Base-by-base conservation (phyloP, 2,329 filamentous ascomycete species). In the Cladorrhinum sp. region DNA sequence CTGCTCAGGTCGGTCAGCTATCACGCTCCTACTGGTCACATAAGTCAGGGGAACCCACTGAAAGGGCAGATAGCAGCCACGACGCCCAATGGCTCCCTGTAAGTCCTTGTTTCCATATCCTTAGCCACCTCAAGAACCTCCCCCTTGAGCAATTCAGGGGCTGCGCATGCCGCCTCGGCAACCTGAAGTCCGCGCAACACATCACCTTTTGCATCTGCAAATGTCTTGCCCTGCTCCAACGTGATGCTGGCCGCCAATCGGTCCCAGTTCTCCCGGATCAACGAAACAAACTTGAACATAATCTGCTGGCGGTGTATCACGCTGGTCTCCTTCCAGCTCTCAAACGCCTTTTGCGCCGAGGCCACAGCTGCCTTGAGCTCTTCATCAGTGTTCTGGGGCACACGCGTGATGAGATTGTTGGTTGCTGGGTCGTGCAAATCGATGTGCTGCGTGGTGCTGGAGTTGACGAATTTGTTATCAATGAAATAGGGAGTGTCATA, bases 51-150 rank as follows among this genome's bases (percentile, higher is more conserved):
- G 53, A 53, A 78, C 87, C 75, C 74, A 91, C 88, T 95, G 73
- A 95, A 95, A 1, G 91, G 91, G 80, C 91, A 95, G 68, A 95
- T 95, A 61, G 91, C 89, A 60, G 90, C 90, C 49, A 90, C 87
- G 32, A 95, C 87, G 58, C 91, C 91, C 70, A 95, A 77, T 62
- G 91, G 90, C 81, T 95, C 91, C 64, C 86, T 84, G 75, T 95
- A 95, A 62, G 85, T 89, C 71, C 90, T 80, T 27, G 91, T 95
- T 80, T 95, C 91, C 91, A 95, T 95, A 70, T 95, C 91, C 81
- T 91, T 93, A 58, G 90, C 85, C 12, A 95, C 91, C 79, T 95
- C 91, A 32, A 95, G 81, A 50, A 95, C 81, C 77, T 95, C 90
- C 41, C 91, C 91, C 74, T 90, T 91, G 75, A 95, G 81, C 73